Conservation (phyloP, 139 green algal genomes). For the Pleodorina starrii region DNA sequence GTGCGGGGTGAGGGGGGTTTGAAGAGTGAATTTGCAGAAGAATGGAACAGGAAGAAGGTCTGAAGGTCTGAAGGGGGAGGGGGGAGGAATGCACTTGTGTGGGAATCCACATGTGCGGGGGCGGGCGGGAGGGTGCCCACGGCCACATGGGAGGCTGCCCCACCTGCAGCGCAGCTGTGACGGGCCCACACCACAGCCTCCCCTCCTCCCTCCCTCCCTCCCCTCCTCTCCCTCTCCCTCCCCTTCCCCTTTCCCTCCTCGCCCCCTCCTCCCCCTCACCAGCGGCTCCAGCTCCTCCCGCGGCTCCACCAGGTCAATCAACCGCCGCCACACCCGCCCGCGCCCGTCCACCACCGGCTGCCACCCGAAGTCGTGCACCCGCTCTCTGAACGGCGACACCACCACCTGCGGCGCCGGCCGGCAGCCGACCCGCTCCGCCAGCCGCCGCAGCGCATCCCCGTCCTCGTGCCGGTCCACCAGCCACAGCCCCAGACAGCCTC, state of each 20-base stretch:
- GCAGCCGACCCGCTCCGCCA: background rate
- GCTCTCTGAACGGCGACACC: background rate
- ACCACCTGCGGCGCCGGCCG: background rate
- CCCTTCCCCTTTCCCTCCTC: background rate
- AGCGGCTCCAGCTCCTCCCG: background rate
- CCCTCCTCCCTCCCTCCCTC: too few relatives aligned
- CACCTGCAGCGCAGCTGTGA: too few relatives aligned
- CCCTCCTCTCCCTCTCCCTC: too few relatives aligned
- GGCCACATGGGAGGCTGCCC: too few relatives aligned
- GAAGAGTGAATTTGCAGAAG: too few relatives aligned
- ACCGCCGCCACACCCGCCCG: background rate
- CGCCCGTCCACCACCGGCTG: background rate
- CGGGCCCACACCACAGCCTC: too few relatives aligned
- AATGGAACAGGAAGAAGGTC: too few relatives aligned
- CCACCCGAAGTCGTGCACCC: background rate
- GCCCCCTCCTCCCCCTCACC: background rate
- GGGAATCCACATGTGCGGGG: too few relatives aligned
- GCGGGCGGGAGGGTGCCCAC: too few relatives aligned
- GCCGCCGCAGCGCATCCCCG: background rate
- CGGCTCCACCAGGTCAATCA: conserved; percentile 26
- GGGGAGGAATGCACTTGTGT: too few relatives aligned
- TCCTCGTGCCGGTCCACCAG: background rate
- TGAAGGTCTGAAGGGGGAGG: too few relatives aligned
- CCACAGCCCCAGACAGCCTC: background rate
- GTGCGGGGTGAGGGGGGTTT: too few relatives aligned